These are phyloP conservation scores for Nothophaeocryptopus gaeumannii DNA, from an alignment of 2,329 filamentous ascomycete species.

Conservation along the genomic window DNA sequence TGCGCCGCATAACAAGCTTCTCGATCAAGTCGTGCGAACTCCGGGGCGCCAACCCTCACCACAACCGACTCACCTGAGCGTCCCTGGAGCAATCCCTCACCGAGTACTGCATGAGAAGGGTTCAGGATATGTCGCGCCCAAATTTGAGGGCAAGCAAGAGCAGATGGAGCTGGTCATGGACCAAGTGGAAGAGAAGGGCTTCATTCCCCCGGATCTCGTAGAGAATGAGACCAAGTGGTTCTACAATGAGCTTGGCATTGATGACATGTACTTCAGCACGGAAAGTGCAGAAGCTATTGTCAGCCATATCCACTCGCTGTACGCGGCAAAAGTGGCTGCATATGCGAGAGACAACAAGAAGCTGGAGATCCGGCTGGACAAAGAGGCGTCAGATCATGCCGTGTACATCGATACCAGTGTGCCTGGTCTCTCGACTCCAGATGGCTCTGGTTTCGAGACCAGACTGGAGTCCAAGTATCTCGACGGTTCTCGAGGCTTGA, in stretches of 20 bases:
- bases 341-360: conserved; percentile 90
- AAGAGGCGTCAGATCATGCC: conserved; percentile 90
- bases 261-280: conserved; percentile 96
- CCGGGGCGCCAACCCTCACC: conserved; percentile 72
- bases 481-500: conserved; percentile 67
- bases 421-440: conserved; percentile 72
- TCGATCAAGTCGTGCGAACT: conserved; percentile 54
- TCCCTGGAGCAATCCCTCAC: conserved; percentile 56
- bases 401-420: conserved; percentile 98
- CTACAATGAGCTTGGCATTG: conserved; percentile 95
- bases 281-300: conserved; percentile 83
- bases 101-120: conserved; percentile 78
- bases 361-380: conserved; percentile 90
- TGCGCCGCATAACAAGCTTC: conserved; percentile 52
- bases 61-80: conserved; percentile 79
- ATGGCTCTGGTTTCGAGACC: conserved; percentile 88
- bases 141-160: conserved; percentile 86
- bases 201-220: conserved; percentile 80
- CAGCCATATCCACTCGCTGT: conserved; percentile 91
- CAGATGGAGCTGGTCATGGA: conserved; percentile 92
- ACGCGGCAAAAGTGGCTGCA: conserved; percentile 93
- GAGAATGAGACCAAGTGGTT: conserved; percentile 91
- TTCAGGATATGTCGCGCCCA: conserved; percentile 89
- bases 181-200: conserved; percentile 72
- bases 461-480: conserved; percentile 94